phyloP scores from a whole-genome alignment of 768 basidiomycete species.

The Pholiota conissans region DNA sequence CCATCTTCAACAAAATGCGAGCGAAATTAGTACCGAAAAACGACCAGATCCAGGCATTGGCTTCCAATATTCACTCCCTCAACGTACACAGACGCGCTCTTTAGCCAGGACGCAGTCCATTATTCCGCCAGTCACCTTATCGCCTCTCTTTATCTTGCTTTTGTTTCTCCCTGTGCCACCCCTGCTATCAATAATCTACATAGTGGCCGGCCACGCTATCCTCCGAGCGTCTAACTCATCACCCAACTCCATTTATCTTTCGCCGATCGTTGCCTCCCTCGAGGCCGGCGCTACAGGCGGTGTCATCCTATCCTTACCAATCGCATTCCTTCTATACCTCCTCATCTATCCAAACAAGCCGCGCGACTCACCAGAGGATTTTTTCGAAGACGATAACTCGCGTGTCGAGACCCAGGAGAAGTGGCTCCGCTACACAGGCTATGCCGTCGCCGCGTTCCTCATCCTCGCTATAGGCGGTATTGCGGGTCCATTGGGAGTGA shows the following conservation, averaged over 20 bases:
- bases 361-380: conserved; percentile 27
- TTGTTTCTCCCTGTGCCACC: conserved; percentile 36
- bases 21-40: conserved; percentile 13
- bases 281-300: conserved; percentile 35
- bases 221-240: conserved; percentile 22
- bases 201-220: conserved; percentile 30
- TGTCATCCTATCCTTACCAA: conserved; percentile 31
- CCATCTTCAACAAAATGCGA: neutral
- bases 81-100: neutral
- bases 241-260: conserved; percentile 16
- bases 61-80: neutral
- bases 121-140: neutral
- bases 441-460: conserved; percentile 17
- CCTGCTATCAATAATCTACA: conserved; percentile 29
- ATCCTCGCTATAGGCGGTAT: conserved; percentile 25
- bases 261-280: conserved; percentile 28
- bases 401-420: conserved; percentile 5
- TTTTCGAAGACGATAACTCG: conserved; percentile 33
- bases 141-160: conserved; percentile 18
- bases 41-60: conserved; percentile 3
- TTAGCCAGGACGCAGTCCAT: neutral
- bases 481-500: conserved; percentile 32
- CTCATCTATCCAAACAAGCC: conserved; percentile 22
- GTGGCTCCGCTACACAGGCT: conserved; percentile 15
- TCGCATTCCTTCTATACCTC: conserved; percentile 31